Evolutionary conservation across 345 rosid species (phyloP).

Genomic region (Camelina neglecta): DNA sequence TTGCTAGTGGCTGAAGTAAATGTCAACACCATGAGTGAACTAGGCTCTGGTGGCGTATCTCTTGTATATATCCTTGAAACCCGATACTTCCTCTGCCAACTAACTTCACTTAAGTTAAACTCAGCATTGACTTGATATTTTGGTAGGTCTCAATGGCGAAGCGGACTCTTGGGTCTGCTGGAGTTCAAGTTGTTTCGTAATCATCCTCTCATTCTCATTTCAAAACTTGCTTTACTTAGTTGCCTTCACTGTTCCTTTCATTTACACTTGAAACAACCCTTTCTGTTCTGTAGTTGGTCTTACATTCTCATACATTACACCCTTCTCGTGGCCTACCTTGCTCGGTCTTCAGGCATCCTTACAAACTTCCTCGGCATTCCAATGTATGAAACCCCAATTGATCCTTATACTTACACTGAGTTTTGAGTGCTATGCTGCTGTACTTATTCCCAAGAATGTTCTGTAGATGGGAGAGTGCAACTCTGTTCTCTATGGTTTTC

Average conservation of each 20-base stretch:
- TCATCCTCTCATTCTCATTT: conserved; percentile 32
- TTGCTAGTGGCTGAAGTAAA: conserved; percentile 91
- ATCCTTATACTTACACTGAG: conserved; percentile 8
- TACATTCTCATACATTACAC: conserved; percentile 90
- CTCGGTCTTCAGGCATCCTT: conserved; percentile 92
- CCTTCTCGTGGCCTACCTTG: conserved; percentile 89
- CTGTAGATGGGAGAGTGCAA: conserved; percentile 93
- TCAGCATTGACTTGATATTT: conserved; percentile 15
- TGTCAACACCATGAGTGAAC: conserved; percentile 86
- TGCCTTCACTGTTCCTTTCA: conserved; percentile 11
- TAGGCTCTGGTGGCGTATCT: conserved; percentile 95
- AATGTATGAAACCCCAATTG: conserved; percentile 52
- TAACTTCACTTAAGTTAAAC: background rate
- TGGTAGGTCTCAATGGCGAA: conserved; percentile 90
- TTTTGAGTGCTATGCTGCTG: conserved; percentile 11
- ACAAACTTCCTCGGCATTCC: conserved; percentile 78
- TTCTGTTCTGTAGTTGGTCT: conserved; percentile 77
- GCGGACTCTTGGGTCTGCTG: conserved; percentile 80
- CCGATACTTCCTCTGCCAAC: background rate
- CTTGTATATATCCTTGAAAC: conserved; percentile 58
- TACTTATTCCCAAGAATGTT: conserved; percentile 35
- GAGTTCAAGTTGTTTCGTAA: conserved; percentile 92
- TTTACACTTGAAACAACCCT: background rate
- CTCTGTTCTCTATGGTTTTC: conserved; percentile 67
- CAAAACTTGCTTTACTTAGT: conserved; percentile 11